Percentiles rank a stretch among this genome's conserved stretches.
These are phyloP conservation scores for Salvia sclarea DNA, from an alignment of 305 asterid genomes.

Conservation along the genomic window DNA sequence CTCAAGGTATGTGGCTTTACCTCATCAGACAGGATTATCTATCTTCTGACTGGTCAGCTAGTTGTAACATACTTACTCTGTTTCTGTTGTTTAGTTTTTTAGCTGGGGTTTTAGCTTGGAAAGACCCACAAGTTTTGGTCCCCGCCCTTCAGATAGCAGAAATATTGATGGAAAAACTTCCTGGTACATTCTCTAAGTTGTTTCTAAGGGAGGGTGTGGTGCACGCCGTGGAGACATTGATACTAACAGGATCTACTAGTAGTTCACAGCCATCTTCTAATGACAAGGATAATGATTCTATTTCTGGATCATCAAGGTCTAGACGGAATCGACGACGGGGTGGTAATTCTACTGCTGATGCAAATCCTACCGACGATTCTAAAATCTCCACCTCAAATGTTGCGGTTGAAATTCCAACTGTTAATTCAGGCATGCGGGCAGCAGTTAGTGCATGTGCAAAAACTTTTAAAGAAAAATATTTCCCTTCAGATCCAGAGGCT, in stretches of 20 bases:
- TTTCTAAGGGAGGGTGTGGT: slow-evolving; percentile 96
- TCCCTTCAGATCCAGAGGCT: slow-evolving; percentile 72
- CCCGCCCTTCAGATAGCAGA: slow-evolving; percentile 98
- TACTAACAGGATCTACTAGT: slow-evolving; percentile 52
- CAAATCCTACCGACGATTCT: slow-evolving; percentile 54
- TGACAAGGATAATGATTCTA: slow-evolving; percentile 82
- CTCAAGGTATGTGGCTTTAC: slow-evolving; percentile 63
- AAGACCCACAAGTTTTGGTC: slow-evolving; percentile 97
- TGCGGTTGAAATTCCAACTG: slow-evolving; percentile 58
- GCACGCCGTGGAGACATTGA: slow-evolving; percentile 86
- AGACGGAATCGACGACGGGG: slow-evolving; percentile 83
- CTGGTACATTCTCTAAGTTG: slow-evolving; percentile 85
- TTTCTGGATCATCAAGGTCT: slow-evolving; percentile 77
- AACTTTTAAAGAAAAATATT: slow-evolving; percentile 85
- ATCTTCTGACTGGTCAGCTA: slow-evolving; percentile 15
- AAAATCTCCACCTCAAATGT: slow-evolving; percentile 47
- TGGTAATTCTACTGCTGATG: slow-evolving; percentile 58
- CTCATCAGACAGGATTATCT: slow-evolving; percentile 17
- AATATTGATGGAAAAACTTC: slow-evolving; percentile 97
- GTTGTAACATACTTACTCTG: slow-evolving; percentile 25
- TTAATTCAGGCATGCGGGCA: slow-evolving; percentile 62
- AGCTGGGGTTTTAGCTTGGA: slow-evolving; percentile 99
- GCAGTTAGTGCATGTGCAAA: slow-evolving; percentile 82
- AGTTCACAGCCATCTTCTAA: slow-evolving; percentile 53
- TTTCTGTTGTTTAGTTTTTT: slow-evolving; percentile 63